Conservation (phyloP, 1,139 yeast species). For the Geotrichum bryndzae region DNA sequence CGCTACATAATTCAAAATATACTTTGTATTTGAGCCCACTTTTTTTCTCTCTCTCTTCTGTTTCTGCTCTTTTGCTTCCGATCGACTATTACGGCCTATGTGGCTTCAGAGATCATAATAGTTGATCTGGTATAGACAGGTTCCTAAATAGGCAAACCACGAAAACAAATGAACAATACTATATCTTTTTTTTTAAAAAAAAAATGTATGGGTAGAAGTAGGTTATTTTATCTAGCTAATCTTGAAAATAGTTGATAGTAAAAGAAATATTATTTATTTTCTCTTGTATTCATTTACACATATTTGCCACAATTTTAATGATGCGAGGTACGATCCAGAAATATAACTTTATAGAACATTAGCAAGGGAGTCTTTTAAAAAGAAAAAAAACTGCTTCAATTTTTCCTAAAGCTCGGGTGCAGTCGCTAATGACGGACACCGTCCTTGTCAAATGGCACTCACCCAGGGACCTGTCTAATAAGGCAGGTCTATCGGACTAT, state of each 20-base stretch:
- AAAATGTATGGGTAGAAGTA: too few species aligned
- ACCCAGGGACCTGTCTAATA: background rate
- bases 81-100: background rate
- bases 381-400: background rate
- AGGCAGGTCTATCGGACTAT: background rate
- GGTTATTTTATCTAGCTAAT: too few species aligned
- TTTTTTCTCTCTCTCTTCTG: background rate
- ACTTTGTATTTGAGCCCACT: background rate
- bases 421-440: background rate
- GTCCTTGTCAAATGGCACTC: background rate
- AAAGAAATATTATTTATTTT: background rate
- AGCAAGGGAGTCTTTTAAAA: too few species aligned
- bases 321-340: background rate
- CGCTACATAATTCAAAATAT: background rate
- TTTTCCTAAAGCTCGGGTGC: background rate
- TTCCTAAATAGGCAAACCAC: background rate
- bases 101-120: background rate
- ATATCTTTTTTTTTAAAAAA: too few species aligned
- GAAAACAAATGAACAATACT: too few species aligned
- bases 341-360: too few species aligned
- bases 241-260: background rate
- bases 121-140: background rate
- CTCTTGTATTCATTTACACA: background rate
- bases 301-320: background rate
- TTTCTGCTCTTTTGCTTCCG: background rate